Evolutionary conservation across 768 basidiomycete species (phyloP).

Genomic region (Boletus huronensis): DNA sequence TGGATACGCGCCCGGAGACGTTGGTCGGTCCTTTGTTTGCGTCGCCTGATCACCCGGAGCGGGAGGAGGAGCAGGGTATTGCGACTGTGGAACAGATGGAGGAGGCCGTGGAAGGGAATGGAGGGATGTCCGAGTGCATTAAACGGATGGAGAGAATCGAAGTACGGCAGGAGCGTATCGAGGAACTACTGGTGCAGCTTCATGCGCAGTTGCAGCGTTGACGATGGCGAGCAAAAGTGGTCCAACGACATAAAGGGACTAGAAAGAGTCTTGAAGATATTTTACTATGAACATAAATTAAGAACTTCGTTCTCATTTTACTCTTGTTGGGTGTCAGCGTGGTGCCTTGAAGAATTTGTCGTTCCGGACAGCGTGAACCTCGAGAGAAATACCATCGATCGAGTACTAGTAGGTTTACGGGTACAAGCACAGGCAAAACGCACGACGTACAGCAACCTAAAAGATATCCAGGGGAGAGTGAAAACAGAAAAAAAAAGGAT

Average conservation of each 20-base stretch:
- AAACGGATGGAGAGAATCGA: constrained; percentile 42
- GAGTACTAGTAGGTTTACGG: constrained; percentile 7
- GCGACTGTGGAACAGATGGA: constrained; percentile 28
- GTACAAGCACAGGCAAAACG: constrained; percentile 16
- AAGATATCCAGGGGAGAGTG: constrained; percentile 7
- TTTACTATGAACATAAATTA: neutral
- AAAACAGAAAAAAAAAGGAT: neutral
- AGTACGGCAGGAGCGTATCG: constrained; percentile 45
- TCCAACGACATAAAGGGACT: neutral
- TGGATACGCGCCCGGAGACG: constrained; percentile 26
- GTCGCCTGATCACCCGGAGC: constrained; percentile 25
- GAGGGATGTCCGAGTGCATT: constrained; percentile 27
- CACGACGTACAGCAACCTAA: neutral
- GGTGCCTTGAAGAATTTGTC: neutral
- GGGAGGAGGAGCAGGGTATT: constrained; percentile 4
- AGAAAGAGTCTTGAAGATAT: neutral
- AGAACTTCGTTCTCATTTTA: neutral
- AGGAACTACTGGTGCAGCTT: constrained; percentile 41
- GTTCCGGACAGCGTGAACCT: neutral
- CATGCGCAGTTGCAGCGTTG: constrained; percentile 13
- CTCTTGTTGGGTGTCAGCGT: neutral
- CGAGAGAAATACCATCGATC: neutral
- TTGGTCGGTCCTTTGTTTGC: constrained; percentile 20
- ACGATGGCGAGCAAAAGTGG: neutral
- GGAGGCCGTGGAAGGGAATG: constrained; percentile 26